Percentiles rank a stretch among this genome's conserved stretches.
Evolutionary conservation across 2,329 filamentous ascomycete genomes (phyloP).

Genomic region (Aspergillus pseudonomiae): DNA sequence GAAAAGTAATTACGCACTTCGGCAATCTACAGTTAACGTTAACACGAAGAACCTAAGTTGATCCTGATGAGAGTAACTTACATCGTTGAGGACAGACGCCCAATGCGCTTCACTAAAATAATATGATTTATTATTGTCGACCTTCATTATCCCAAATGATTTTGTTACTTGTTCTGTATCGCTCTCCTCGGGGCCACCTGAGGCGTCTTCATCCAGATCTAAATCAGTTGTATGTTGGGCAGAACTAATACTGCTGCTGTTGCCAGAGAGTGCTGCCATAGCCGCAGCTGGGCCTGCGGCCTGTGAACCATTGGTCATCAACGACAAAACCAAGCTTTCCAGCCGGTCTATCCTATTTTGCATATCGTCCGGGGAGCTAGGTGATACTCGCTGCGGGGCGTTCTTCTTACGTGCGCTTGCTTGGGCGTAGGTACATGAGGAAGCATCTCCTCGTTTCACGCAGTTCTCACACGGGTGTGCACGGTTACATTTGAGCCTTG

Average conservation of each 20-base stretch:
- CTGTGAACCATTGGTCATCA: slow-evolving; percentile 87
- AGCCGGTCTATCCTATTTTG: slow-evolving; percentile 96
- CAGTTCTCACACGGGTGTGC: slow-evolving; percentile 92
- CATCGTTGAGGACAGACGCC: slow-evolving; percentile 75
- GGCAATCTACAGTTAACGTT: slow-evolving; percentile 61
- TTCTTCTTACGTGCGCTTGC: slow-evolving; percentile 71
- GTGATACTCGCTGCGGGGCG: slow-evolving; percentile 54
- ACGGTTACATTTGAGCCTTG: slow-evolving; percentile 86
- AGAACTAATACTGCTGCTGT: slow-evolving; percentile 43
- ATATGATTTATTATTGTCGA: slow-evolving; percentile 76
- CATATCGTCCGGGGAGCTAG: slow-evolving; percentile 86
- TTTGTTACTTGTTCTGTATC: slow-evolving; percentile 72
- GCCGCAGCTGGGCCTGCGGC: slow-evolving; percentile 62
- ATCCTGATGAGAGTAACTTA: slow-evolving; percentile 34
- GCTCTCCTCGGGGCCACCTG: slow-evolving; percentile 64
- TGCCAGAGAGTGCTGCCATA: slow-evolving; percentile 57
- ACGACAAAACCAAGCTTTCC: slow-evolving; percentile 84
- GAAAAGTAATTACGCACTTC: slow-evolving; percentile 92
- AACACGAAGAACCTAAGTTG: slow-evolving; percentile 7
- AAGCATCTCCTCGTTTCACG: slow-evolving; percentile 79
- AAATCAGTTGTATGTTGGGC: slow-evolving; percentile 39
- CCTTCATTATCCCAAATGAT: slow-evolving; percentile 79
- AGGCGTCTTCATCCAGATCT: slow-evolving; percentile 58
- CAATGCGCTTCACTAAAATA: slow-evolving; percentile 84
- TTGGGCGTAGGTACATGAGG: slow-evolving; percentile 81